Conservation (phyloP, 495 filamentous ascomycete genomes). For the Neurospora sp. region DNA sequence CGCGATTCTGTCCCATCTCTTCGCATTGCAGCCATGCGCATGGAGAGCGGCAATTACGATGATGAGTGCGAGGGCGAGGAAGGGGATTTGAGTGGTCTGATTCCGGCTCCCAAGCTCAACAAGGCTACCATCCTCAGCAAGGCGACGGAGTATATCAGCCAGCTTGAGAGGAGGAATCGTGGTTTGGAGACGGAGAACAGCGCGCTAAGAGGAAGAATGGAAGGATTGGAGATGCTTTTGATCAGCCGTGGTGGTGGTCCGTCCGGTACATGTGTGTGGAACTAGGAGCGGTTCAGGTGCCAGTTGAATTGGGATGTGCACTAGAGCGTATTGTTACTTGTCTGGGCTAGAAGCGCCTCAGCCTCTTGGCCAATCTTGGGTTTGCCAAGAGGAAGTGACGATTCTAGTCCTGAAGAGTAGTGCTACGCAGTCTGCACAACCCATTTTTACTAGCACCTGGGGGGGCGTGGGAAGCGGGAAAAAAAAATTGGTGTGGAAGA, state of each 20-base stretch:
- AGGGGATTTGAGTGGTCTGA: slow-evolving; percentile 7
- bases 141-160: slow-evolving; percentile 80
- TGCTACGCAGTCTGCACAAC: neutral
- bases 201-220: slow-evolving; percentile 53
- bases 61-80: slow-evolving; percentile 11
- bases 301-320: neutral
- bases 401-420: neutral
- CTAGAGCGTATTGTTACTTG: neutral
- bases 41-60: slow-evolving; percentile 1
- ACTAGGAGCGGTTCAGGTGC: neutral
- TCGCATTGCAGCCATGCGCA: slow-evolving; percentile 23
- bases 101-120: slow-evolving; percentile 17
- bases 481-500: neutral
- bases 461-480: neutral
- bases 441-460: neutral
- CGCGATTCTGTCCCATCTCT: slow-evolving; percentile 37
- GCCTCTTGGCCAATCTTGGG: neutral
- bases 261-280: neutral
- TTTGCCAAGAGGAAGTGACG: neutral
- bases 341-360: neutral
- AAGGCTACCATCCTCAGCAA: slow-evolving; percentile 71
- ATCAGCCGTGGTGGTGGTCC: slow-evolving; percentile 14
- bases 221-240: slow-evolving; percentile 51
- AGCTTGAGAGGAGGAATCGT: slow-evolving; percentile 69
- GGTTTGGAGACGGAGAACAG: slow-evolving; percentile 64